Evolutionary conservation across 345 rosid genomes (phyloP).

Genomic region (Brassica cretica): DNA sequence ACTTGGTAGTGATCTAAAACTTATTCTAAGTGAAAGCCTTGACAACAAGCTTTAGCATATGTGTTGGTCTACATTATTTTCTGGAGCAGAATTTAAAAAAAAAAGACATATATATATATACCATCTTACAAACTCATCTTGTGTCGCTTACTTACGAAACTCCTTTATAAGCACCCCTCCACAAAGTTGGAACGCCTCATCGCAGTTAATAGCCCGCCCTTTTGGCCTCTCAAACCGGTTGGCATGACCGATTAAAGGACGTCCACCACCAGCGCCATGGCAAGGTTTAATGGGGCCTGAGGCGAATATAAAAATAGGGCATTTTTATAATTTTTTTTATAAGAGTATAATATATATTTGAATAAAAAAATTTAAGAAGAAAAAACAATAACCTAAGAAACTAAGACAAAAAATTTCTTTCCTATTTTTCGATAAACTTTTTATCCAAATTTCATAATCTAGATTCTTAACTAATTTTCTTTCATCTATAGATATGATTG

Average conservation of each 20-base stretch:
- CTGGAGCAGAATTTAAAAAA: neutral
- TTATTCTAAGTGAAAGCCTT: slow-evolving; percentile 16
- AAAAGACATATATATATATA: neutral
- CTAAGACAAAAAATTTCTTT: too few species aligned
- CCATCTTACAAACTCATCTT: slow-evolving; percentile 19
- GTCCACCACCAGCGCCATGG: neutral
- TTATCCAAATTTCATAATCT: too few species aligned
- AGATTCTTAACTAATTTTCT: too few species aligned
- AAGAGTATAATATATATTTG: too few species aligned
- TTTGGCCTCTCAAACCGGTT: slow-evolving; percentile 25
- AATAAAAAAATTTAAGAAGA: too few species aligned
- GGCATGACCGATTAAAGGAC: slow-evolving; percentile 16
- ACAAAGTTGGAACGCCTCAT: slow-evolving; percentile 30
- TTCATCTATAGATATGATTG: too few species aligned
- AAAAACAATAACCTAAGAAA: too few species aligned
- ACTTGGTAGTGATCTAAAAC: slow-evolving; percentile 34
- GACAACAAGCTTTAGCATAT: slow-evolving; percentile 32
- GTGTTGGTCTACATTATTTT: slow-evolving; percentile 29
- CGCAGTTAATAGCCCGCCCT: slow-evolving; percentile 29
- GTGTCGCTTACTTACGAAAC: slow-evolving; percentile 15
- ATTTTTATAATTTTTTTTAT: too few species aligned
- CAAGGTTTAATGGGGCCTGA: too few species aligned
- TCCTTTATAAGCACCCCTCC: slow-evolving; percentile 41
- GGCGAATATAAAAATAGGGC: too few species aligned
- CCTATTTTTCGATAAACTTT: too few species aligned